These are phyloP conservation scores for Phlebiopsis flavidoalba DNA, from an alignment of 768 basidiomycete genomes.

Conservation along the genomic window DNA sequence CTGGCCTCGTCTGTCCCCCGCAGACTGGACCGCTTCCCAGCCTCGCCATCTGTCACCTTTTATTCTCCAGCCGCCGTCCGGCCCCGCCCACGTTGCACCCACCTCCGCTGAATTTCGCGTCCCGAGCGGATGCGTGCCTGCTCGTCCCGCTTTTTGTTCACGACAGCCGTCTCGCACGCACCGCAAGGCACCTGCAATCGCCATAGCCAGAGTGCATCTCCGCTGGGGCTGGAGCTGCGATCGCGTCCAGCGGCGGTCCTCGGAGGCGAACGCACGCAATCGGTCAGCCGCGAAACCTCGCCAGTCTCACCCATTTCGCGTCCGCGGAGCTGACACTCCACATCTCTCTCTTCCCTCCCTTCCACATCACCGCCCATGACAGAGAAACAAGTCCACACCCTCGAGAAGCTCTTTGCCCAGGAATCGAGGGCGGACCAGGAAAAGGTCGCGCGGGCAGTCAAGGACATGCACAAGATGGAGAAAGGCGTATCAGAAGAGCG, in stretches of 20 bases:
- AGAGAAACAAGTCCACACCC: constrained; percentile 6
- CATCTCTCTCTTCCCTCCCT: background rate
- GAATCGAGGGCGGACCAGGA: constrained; percentile 9
- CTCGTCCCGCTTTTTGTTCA: background rate
- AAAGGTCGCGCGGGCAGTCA: constrained; percentile 3
- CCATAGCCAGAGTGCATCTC: background rate
- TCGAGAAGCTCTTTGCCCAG: constrained; percentile 9
- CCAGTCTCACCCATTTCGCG: background rate
- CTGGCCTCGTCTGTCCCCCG: background rate
- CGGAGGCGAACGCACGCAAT: no score
- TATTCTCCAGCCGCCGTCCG: no score
- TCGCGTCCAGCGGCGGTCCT: no score
- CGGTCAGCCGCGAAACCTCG: no score
- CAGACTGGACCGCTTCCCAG: background rate
- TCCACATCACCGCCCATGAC: background rate
- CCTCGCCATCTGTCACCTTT: no score
- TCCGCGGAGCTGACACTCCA: background rate
- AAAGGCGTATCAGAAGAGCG: constrained; percentile 9
- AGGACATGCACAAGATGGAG: constrained; percentile 9
- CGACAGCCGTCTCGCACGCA: background rate
- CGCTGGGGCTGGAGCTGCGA: no score
- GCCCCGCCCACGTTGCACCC: background rate
- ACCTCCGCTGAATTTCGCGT: background rate
- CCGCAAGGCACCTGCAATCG: background rate
- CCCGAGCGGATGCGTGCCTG: background rate